Conservation (phyloP, 176 grass and related monocot species). For the Triticum aestivum region DNA sequence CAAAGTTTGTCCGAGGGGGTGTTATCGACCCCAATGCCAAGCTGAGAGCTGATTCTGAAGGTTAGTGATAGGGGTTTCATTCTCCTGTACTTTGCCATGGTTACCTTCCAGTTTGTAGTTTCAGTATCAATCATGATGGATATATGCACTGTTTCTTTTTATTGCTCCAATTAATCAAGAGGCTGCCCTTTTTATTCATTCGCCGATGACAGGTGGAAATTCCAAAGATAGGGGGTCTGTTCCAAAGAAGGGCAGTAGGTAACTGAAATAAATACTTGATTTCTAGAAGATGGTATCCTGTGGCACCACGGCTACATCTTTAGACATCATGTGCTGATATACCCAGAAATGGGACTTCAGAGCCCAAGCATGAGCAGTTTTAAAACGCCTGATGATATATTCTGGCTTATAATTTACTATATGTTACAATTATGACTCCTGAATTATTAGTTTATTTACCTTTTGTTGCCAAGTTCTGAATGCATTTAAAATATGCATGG, state of each 20-base stretch:
- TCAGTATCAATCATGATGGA: constrained; percentile 48
- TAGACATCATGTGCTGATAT: constrained; percentile 36
- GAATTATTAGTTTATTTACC: neutral
- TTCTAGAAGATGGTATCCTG: constrained; percentile 74
- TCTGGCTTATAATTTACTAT: constrained; percentile 13
- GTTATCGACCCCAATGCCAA: constrained; percentile 96
- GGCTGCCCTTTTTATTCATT: constrained; percentile 86
- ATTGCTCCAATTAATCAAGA: constrained; percentile 91
- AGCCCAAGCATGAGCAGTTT: neutral
- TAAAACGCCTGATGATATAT: constrained; percentile 23
- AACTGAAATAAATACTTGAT: constrained; percentile 86
- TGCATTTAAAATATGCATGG: constrained; percentile 11
- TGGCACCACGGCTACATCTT: constrained; percentile 51
- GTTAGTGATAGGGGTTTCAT: constrained; percentile 50
- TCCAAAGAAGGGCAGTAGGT: constrained; percentile 99
- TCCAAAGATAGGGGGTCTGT: constrained; percentile 99
- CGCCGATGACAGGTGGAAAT: constrained; percentile 99
- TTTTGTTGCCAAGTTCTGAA: constrained; percentile 13
- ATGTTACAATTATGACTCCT: neutral
- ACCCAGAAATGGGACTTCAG: constrained; percentile 24
- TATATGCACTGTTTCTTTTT: constrained; percentile 74
- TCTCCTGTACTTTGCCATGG: constrained; percentile 16
- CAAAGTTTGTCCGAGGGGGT: constrained; percentile 94
- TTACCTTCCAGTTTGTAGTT: constrained; percentile 24
- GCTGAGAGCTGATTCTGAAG: constrained; percentile 69